Percentiles rank a stretch among this genome's conserved stretches.
These are phyloP conservation scores for Albophoma yamanashiensis DNA, from an alignment of 2,329 filamentous ascomycete species.

Conservation along the genomic window DNA sequence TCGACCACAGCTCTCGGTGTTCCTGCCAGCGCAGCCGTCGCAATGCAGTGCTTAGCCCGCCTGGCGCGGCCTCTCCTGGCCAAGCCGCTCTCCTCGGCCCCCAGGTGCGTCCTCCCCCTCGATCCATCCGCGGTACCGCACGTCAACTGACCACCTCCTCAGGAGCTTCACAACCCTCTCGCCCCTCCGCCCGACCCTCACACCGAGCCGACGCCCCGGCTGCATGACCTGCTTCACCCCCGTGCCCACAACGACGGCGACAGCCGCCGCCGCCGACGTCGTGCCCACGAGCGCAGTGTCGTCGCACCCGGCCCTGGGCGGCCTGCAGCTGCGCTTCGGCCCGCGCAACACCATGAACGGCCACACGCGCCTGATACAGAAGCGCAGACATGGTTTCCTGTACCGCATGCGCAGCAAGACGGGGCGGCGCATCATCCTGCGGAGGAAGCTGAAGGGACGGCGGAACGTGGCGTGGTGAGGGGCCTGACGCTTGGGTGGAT, in stretches of 20 bases:
- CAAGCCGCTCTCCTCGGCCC: conserved; percentile 12
- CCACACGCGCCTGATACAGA: conserved; percentile 44
- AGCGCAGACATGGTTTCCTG: conserved; percentile 48
- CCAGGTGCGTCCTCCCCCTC: conserved; percentile 9
- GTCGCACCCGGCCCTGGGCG: conserved; percentile 39
- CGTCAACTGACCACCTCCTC: background rate
- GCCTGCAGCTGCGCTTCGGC: conserved; percentile 44
- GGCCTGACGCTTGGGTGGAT: background rate
- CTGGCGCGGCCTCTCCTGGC: conserved; percentile 17
- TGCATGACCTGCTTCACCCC: conserved; percentile 20
- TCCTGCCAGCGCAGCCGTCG: background rate
- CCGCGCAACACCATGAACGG: conserved; percentile 47
- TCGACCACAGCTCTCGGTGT: background rate
- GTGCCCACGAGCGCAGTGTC: conserved; percentile 26
- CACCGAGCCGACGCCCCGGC: conserved; percentile 20
- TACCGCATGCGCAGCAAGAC: conserved; percentile 36
- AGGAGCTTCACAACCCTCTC: conserved; percentile 40
- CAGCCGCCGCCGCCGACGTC: conserved; percentile 8
- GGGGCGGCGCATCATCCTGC: conserved; percentile 40
- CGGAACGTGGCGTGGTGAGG: conserved; percentile 25
- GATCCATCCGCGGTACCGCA: background rate
- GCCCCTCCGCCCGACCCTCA: conserved; percentile 36
- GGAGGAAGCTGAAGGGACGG: conserved; percentile 43
- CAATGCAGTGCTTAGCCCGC: conserved; percentile 18
- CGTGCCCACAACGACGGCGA: conserved; percentile 1